Base-by-base conservation (phyloP, 306 rosid genomes). In the Sicyos baderoa region DNA sequence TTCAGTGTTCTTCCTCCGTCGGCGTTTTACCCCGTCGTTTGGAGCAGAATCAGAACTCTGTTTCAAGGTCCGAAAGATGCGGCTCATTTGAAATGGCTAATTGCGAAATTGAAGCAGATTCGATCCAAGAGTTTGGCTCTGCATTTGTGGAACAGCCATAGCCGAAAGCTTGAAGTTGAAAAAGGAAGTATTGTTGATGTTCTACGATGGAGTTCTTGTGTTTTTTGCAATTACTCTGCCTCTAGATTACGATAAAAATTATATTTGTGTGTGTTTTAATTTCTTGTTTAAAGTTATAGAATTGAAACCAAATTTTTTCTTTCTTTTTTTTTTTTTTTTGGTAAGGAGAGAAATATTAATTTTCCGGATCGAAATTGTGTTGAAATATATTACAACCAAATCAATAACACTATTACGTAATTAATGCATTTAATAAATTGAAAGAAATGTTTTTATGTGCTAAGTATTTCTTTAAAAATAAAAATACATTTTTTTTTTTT, bases 141-240 rank as follows among this genome's bases (percentile, higher is more conserved):
- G 60, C 98, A 93, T 70, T 61, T 93, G 37, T 93, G 98, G 98
- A 93, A 89, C 74, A 86, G 84, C 44, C 89, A 84, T 40, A 89
- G 91, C 70, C 84, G 84, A 78, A 76, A 76, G 7, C 69, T 93
- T 0, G 55, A 74, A 80, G 74, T 88, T 14, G 86, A 86, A 8
- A 80, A 81, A 54, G 98, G 98, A 53, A 93, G 98, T 68, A 76
- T 86, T 61, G 69, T 93, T 71, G 87, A 90, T 84, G 75, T 72
- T 1, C 76, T 89, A 52, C 71, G 81, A 45, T 81, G 74, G 18
- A 72, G 65, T 64, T 73, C 44, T 6, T 37, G 44, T 37, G 44
- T 37, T 37, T 37, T 37, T 4, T 37, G 44, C 9, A 37, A 37
- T 37, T 37, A 37, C 44, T 37, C 82, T 49, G 5, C 58, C 45